Percentiles rank a stretch among this genome's conserved stretches.
These are phyloP conservation scores for Rhodotorula sp. DNA, from an alignment of 1,284 basidiomycete genomes.

Conservation along the genomic window DNA sequence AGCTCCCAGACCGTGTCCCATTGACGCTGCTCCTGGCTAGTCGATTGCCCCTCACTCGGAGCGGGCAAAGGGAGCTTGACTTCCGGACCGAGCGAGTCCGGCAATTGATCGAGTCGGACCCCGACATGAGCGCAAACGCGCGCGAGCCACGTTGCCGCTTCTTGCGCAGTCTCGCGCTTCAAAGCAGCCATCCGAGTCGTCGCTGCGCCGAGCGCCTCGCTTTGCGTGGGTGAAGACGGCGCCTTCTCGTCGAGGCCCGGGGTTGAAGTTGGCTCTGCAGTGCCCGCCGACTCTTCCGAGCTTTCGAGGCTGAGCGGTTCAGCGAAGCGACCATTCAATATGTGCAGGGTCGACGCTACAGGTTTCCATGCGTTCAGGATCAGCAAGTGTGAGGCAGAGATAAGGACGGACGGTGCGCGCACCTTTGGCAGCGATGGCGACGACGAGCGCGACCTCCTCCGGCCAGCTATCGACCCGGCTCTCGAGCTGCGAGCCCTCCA, in stretches of 20 bases:
- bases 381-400: no score
- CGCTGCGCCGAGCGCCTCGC: constrained; percentile 21
- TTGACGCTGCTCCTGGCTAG: background rate
- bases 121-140: constrained; percentile 23
- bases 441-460: constrained; percentile 11
- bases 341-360: constrained; percentile 23
- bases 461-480: constrained; percentile 16
- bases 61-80: background rate
- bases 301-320: constrained; percentile 21
- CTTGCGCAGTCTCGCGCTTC: background rate
- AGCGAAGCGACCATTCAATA: constrained; percentile 25
- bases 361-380: no score
- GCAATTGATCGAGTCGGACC: constrained; percentile 21
- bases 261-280: background rate
- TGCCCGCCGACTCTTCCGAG: background rate
- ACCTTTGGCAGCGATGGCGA: constrained; percentile 13
- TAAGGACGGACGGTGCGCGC: background rate
- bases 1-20: constrained; percentile 35
- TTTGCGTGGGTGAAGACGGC: background rate
- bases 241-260: no score
- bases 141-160: constrained; percentile 24
- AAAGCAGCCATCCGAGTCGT: constrained; percentile 15
- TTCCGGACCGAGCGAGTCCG: constrained; percentile 11
- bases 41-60: background rate
- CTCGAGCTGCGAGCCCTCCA: constrained; percentile 13